Base-by-base conservation (phyloP, 2,329 filamentous ascomycete species). In the Macrophomina phaseolina region DNA sequence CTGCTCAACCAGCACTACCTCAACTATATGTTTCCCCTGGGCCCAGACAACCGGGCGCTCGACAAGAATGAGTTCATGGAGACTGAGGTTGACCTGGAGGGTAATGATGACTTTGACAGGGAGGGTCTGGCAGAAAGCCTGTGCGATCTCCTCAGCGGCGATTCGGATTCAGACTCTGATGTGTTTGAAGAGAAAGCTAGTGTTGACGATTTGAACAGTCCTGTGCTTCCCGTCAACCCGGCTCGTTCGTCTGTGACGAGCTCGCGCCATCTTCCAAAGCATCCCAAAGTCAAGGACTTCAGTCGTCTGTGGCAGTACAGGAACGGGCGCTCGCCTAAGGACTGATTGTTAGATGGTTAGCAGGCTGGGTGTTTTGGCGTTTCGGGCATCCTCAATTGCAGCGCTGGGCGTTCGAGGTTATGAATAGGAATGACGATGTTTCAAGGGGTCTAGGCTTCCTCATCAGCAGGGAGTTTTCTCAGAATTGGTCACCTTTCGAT, bases 21-120 rank as follows among this genome's bases (percentile, higher is more conserved):
- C 46, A 86, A 87, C 9, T 81, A 84, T 16, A 82, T 90, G n/a
- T 90, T 90, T 73, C 82, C 82, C 8, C 82, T 86, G 16, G 79
- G 82, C 0, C 80, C 80, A 34, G 75, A 79, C 5, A 79, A 81
- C 2, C 85, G 86, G 2, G 81, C 87, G 2, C 34, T 67, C 8
- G 82, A 85, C 3, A 75, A 81, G 9, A 88, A 85, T 69, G 81
- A 82, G 46, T 90, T 90, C 69, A 89, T 90, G 86, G 83, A 88
- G 65, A 87, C 85, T 71, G 77, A 82, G 16, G 36, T 66, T 30
- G 55, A 62, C 9, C 46, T 62, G 6, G 65, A 53, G 8, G 32
- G 53, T 9, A 55, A 55, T 11, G 48, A 62, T 16, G 64, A 66
- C 16, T 32, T 34, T 8, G 56, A 66, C 56, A 51, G 65, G 23